phyloP scores from a whole-genome alignment of 768 basidiomycete genomes.

The Hirschioporus abietinus region DNA sequence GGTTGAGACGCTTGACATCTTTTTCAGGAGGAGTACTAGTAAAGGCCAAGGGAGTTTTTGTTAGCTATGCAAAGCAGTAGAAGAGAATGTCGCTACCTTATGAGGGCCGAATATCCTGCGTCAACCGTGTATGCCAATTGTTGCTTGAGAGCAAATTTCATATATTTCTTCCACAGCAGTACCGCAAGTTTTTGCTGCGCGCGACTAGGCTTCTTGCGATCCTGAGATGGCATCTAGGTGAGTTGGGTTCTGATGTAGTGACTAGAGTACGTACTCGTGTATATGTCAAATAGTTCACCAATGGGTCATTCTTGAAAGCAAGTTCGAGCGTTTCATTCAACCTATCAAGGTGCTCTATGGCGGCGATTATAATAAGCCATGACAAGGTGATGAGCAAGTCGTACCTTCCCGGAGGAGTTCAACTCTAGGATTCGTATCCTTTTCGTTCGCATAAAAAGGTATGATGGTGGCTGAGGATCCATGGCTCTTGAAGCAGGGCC shows the following conservation, averaged over 20 bases:
- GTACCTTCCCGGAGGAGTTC: not conserved
- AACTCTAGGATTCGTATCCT: not conserved
- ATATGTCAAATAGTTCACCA: not conserved
- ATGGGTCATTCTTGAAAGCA: not conserved
- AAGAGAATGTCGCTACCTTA: not conserved
- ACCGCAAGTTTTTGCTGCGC: not conserved
- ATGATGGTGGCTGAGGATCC: not conserved
- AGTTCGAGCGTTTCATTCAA: not conserved
- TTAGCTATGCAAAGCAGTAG: not conserved
- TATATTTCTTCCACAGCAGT: not conserved
- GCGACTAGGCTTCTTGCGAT: not conserved
- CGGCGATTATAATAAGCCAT: not conserved
- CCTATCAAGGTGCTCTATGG: not conserved
- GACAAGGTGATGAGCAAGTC: not conserved
- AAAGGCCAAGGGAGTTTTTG: not conserved
- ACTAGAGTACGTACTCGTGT: not conserved
- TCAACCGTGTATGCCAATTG: not conserved
- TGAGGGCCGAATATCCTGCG: not conserved
- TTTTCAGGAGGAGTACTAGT: not conserved
- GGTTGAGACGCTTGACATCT: not conserved
- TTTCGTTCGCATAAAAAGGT: not conserved
- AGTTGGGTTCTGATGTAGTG: not conserved
- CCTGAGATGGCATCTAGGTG: not conserved
- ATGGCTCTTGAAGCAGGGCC: not conserved
- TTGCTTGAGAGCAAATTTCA: not conserved